Evolutionary conservation across 1,284 basidiomycete genomes (phyloP), one percentile per base, ranked within the genome.

Genomic region (Stygiomarasmius scandens): DNA sequence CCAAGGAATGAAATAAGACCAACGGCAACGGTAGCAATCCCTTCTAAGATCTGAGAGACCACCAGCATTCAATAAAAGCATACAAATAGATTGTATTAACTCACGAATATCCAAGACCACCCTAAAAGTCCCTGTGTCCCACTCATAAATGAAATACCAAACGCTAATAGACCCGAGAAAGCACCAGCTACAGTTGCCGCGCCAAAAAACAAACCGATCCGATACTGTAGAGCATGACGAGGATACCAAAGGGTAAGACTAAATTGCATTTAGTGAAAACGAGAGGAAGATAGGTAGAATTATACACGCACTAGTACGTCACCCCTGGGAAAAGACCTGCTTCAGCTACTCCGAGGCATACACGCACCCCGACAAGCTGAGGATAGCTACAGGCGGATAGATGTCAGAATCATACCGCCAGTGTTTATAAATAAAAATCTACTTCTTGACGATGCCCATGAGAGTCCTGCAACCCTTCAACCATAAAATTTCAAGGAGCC

Each of bases 251-350:
- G 61, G 1, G 78, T 77, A 25, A 80, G 64, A 52, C 77, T 80
- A 29, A 16, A 10, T 46, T 20, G 25, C 16, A 54, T 16, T 22
- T 20, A 43, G 32, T 41, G 3, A 24, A 10, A 12, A 12, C 4
- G 16, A 24, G 24, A n/a, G 1, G 57, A 25, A 16, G 46, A 29
- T 32, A 12, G 23, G n/a, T n/a, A n/a, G n/a, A n/a, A n/a, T 5
- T 3, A 41, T 23, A 29, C 20, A 64, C 74, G 23, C 52, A 74
- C 72, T 87, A 88, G 68, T 86, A 89, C 0, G 82, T 80, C 5
- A 87, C 84, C n/a, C 87, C 85, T 6, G 86, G 86, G 64, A 88
- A 87, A 22, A 89, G 69, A 0, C 88, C 88, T 3, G 86, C 84
- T 68, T 90, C 89, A 0, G 86, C 79, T 0, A 89, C 66, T 2